These are phyloP conservation scores for Fusarium miscanthi DNA, from an alignment of 2,329 filamentous ascomycete species.

Conservation along the genomic window DNA sequence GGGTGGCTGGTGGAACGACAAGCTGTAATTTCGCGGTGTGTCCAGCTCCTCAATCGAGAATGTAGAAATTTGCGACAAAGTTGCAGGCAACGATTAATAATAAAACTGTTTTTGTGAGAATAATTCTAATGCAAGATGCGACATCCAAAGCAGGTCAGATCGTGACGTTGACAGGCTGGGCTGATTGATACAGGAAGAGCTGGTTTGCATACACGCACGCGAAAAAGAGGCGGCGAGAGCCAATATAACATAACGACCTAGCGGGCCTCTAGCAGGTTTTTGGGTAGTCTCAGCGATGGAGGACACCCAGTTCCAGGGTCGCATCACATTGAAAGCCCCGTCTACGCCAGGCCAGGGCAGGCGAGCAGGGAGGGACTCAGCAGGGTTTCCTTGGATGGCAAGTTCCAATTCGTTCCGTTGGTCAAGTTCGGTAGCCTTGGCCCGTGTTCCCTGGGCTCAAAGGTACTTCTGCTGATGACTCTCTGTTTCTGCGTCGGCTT, in stretches of 20 bases:
- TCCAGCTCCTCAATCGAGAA: slow-evolving; percentile 15
- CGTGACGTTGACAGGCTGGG: slow-evolving; percentile 16
- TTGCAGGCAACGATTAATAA: neutral
- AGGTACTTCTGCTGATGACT: slow-evolving; percentile 1
- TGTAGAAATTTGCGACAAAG: neutral
- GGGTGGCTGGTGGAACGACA: slow-evolving; percentile 38
- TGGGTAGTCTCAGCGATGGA: slow-evolving; percentile 36
- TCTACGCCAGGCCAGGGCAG: slow-evolving; percentile 16
- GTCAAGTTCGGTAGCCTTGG: slow-evolving; percentile 15
- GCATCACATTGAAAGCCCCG: slow-evolving; percentile 11
- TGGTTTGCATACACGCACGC: slow-evolving; percentile 25
- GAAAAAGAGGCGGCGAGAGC: slow-evolving; percentile 33
- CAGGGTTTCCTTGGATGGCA: slow-evolving; percentile 29
- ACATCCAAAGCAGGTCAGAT: slow-evolving; percentile 1
- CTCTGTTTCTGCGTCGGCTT: neutral
- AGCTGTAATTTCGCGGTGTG: slow-evolving; percentile 39
- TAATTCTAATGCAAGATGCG: neutral
- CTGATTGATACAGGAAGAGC: slow-evolving; percentile 27
- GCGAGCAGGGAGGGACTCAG: neutral
- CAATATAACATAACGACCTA: slow-evolving; percentile 37
- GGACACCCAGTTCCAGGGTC: slow-evolving; percentile 24
- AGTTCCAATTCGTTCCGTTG: slow-evolving; percentile 17
- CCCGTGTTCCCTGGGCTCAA: slow-evolving; percentile 16
- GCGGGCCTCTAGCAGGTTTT: slow-evolving; percentile 35
- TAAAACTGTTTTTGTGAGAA: neutral